phyloP scores from a whole-genome alignment of 768 basidiomycete genomes.

The Goffeauzyma gilvescens region DNA sequence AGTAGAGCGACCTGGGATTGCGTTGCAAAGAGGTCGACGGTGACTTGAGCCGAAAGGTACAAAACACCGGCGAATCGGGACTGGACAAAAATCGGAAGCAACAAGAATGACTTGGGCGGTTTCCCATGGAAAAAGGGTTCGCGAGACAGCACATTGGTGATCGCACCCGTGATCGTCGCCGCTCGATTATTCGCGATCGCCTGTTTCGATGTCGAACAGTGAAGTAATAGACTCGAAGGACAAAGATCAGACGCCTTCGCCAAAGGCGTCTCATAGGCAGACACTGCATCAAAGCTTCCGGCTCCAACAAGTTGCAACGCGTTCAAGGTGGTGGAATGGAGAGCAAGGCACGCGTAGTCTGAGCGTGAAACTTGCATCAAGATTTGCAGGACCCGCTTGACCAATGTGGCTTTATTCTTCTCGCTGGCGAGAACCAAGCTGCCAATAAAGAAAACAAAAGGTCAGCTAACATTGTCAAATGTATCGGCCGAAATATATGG shows the following conservation, averaged over 20 bases:
- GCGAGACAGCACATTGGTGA: too few relatives aligned
- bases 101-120: slow-evolving; percentile 3
- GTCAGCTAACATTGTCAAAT: too few relatives aligned
- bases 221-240: slow-evolving; percentile 2
- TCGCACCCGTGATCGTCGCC: too few relatives aligned
- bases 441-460: too few relatives aligned
- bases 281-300: slow-evolving; percentile 1
- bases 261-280: slow-evolving; percentile 2
- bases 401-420: slow-evolving; percentile 1
- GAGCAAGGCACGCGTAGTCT: slow-evolving; percentile 6
- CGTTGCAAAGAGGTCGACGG: slow-evolving; percentile 8
- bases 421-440: slow-evolving; percentile 8
- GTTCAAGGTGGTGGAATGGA: background rate
- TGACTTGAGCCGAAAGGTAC: background rate
- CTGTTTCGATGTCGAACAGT: too few relatives aligned
- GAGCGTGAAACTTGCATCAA: slow-evolving; percentile 7
- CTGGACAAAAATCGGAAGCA: slow-evolving; percentile 5
- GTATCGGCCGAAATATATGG: too few relatives aligned
- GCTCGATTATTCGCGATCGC: too few relatives aligned
- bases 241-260: slow-evolving; percentile 2
- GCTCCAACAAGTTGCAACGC: slow-evolving; percentile 5
- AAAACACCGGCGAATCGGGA: slow-evolving; percentile 3
- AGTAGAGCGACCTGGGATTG: slow-evolving; percentile 2
- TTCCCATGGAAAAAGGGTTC: slow-evolving; percentile 3
- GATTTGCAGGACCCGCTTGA: slow-evolving; percentile 5